Percentiles rank a stretch among this genome's conserved stretches.
phyloP scores from a whole-genome alignment of 495 filamentous ascomycete genomes.

The Aspergillus coremiiformis region DNA sequence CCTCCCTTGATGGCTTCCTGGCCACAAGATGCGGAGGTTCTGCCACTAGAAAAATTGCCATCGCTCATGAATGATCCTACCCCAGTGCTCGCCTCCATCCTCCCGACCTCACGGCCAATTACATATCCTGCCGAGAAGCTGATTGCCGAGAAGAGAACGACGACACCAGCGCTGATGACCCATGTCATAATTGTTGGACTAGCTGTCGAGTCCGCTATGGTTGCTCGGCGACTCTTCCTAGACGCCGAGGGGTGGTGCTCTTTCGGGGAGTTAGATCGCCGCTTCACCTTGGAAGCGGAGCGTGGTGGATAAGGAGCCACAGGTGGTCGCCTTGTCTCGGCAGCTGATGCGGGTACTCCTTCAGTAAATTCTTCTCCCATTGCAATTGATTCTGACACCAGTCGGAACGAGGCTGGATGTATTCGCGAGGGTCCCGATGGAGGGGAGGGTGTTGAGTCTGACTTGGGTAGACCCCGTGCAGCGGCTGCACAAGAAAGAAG shows the following conservation, averaged over 20 bases:
- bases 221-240: slow-evolving; percentile 50
- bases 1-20: slow-evolving; percentile 39
- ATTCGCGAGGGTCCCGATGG: slow-evolving; percentile 16
- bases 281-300: slow-evolving; percentile 37
- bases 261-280: slow-evolving; percentile 47
- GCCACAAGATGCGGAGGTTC: slow-evolving; percentile 32
- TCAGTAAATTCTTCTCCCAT: slow-evolving; percentile 42
- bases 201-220: slow-evolving; percentile 20
- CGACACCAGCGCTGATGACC: slow-evolving; percentile 85
- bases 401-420: slow-evolving; percentile 38
- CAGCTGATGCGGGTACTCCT: slow-evolving; percentile 15
- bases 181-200: slow-evolving; percentile 78
- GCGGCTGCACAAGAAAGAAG: slow-evolving; percentile 90
- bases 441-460: slow-evolving; percentile 28
- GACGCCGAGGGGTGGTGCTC: slow-evolving; percentile 37
- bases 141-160: slow-evolving; percentile 83
- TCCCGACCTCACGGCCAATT: slow-evolving; percentile 73
- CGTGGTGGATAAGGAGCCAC: slow-evolving; percentile 16
- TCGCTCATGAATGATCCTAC: slow-evolving; percentile 29
- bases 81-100: slow-evolving; percentile 49
- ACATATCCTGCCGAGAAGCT: slow-evolving; percentile 92
- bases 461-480: slow-evolving; percentile 71
- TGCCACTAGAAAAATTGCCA: slow-evolving; percentile 21
- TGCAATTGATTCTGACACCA: slow-evolving; percentile 71
- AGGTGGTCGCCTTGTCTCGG: slow-evolving; percentile 12